Percentiles rank a stretch among this genome's conserved stretches.
Conservation (phyloP, 495 filamentous ascomycete genomes). For the Penicillium odoratum region DNA sequence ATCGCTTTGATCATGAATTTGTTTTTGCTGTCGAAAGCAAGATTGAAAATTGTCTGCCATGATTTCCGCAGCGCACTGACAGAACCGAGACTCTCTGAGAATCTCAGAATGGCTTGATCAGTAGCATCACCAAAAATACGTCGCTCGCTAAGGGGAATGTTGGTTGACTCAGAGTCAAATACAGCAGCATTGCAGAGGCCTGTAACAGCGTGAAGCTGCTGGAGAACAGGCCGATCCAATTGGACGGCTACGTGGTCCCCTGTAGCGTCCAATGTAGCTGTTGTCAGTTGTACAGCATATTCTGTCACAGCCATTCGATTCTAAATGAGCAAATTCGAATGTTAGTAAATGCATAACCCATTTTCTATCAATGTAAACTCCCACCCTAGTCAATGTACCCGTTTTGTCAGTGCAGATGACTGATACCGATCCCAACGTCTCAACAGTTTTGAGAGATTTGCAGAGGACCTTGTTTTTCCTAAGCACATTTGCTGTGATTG, state of each 20-base stretch:
- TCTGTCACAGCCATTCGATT: conserved; percentile 63
- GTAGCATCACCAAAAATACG: conserved; percentile 69
- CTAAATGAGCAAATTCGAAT: conserved; percentile 21
- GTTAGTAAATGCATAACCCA: not conserved
- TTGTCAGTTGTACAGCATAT: conserved; percentile 29
- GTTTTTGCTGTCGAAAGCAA: conserved; percentile 73
- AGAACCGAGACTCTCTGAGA: conserved; percentile 56
- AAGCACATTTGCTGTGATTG: conserved; percentile 62
- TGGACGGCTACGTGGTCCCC: conserved; percentile 33
- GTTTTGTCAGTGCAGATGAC: conserved; percentile 73
- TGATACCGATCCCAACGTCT: conserved; percentile 66
- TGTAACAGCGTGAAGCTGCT: conserved; percentile 51
- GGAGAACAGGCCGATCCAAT: conserved; percentile 25
- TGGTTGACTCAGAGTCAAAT: conserved; percentile 54
- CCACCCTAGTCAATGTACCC: conserved; percentile 62
- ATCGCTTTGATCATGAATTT: conserved; percentile 63
- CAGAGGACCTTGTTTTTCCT: conserved; percentile 62
- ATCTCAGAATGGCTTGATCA: conserved; percentile 65
- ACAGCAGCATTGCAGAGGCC: conserved; percentile 68
- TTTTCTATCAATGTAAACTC: not conserved
- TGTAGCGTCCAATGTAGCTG: conserved; percentile 36
- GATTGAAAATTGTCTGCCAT: conserved; percentile 58
- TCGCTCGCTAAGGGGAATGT: conserved; percentile 50
- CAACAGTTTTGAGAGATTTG: conserved; percentile 67
- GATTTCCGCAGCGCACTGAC: conserved; percentile 40